phyloP scores from a whole-genome alignment of 2,329 filamentous ascomycete species.

The Phaeosphaeriaceae sp. region DNA sequence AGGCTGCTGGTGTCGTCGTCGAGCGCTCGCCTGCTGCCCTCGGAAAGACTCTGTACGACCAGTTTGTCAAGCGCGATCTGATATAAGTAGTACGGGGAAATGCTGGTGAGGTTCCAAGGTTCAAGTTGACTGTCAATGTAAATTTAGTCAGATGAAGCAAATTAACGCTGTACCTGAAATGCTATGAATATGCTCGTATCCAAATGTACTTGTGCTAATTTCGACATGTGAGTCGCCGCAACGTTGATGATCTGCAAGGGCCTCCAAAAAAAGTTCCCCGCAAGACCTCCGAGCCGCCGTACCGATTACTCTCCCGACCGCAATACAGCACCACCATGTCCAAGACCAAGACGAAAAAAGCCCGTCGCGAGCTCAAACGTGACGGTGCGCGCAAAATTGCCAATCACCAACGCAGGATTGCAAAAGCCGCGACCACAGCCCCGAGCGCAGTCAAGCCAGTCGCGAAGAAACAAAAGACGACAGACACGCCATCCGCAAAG shows the following conservation, averaged over 20 bases:
- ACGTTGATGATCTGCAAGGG: neutral
- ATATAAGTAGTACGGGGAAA: slow-evolving; percentile 66
- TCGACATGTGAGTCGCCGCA: neutral
- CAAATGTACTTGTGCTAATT: neutral
- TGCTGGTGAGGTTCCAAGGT: neutral
- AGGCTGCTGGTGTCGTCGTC: slow-evolving; percentile 92
- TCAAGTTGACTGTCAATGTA: slow-evolving; percentile 35
- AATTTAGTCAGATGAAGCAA: slow-evolving; percentile 47
- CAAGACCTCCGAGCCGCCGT: slow-evolving; percentile 17
- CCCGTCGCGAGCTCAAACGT: slow-evolving; percentile 43
- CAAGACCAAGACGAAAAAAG: slow-evolving; percentile 44
- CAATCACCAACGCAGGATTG: slow-evolving; percentile 32
- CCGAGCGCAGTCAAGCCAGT: slow-evolving; percentile 15
- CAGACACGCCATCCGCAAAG: slow-evolving; percentile 5
- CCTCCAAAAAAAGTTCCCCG: slow-evolving; percentile 29
- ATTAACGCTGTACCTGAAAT: slow-evolving; percentile 21
- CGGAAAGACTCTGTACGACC: slow-evolving; percentile 90
- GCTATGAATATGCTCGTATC: slow-evolving; percentile 6
- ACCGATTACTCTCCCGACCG: too few species aligned
- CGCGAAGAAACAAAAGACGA: slow-evolving; percentile 18
- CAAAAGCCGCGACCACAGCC: slow-evolving; percentile 22
- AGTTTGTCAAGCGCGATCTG: slow-evolving; percentile 96
- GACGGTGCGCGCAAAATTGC: slow-evolving; percentile 39
- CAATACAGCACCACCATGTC: slow-evolving; percentile 36
- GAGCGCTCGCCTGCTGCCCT: slow-evolving; percentile 83